phyloP scores from a whole-genome alignment of 139 green algal genomes.

The Bryopsis sp. region DNA sequence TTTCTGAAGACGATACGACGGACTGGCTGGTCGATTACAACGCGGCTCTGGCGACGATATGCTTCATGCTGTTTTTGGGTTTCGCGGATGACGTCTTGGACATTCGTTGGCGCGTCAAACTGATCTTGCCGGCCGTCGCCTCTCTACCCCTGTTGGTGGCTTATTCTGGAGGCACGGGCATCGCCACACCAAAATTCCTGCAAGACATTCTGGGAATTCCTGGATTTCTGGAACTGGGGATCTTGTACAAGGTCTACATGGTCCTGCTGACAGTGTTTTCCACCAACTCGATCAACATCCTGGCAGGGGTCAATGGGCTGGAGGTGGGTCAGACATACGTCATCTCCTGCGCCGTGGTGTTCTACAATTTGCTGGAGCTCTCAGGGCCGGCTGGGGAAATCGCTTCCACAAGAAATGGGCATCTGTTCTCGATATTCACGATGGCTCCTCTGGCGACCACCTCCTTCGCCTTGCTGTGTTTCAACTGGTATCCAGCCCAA shows the following conservation, averaged over 20 bases:
- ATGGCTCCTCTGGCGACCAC: slow-evolving; percentile 75
- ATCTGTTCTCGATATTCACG: slow-evolving; percentile 90
- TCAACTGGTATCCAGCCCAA: slow-evolving; percentile 75
- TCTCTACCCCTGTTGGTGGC: slow-evolving; percentile 82
- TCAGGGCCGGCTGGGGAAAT: slow-evolving; percentile 16
- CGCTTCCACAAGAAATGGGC: slow-evolving; percentile 54
- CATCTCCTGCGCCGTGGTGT: slow-evolving; percentile 72
- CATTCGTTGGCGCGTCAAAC: slow-evolving; percentile 94
- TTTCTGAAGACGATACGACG: slow-evolving; percentile 33
- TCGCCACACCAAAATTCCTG: slow-evolving; percentile 31
- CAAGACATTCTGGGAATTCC: slow-evolving; percentile 3
- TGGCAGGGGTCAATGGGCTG: slow-evolving; percentile 91
- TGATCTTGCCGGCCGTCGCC: slow-evolving; percentile 81
- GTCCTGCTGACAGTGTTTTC: slow-evolving; percentile 88
- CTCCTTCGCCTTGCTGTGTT: slow-evolving; percentile 75
- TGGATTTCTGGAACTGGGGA: slow-evolving; percentile 62
- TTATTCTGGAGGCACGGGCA: slow-evolving; percentile 73
- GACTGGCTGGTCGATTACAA: slow-evolving; percentile 98
- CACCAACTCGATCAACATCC: slow-evolving; percentile 98
- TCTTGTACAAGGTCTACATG: slow-evolving; percentile 93
- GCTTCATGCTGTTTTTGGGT: slow-evolving; percentile 97
- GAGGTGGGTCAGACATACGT: slow-evolving; percentile 93
- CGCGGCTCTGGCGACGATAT: slow-evolving; percentile 87
- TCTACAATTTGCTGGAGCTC: slow-evolving; percentile 67
- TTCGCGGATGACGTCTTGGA: slow-evolving; percentile 99